Conservation (phyloP, 2,329 filamentous ascomycete species). For the Lachnellula hyalina region DNA sequence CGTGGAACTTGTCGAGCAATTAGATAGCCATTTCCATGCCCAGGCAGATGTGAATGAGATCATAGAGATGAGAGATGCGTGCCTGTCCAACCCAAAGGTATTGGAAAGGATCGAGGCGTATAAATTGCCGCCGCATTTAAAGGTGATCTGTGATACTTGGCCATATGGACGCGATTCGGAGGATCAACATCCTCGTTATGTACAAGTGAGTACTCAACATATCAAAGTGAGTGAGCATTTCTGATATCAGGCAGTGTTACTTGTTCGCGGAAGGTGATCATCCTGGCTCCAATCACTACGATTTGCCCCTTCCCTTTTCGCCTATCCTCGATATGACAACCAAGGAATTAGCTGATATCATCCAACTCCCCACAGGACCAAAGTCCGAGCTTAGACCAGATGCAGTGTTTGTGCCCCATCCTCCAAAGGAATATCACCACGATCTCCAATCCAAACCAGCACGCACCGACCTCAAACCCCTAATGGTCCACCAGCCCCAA, state of each 20-base stretch:
- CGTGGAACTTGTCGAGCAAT: constrained; percentile 15
- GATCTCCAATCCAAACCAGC: constrained; percentile 23
- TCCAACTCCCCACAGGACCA: constrained; percentile 20
- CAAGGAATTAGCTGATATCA: constrained; percentile 18
- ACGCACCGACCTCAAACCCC: constrained; percentile 48
- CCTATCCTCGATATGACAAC: constrained; percentile 22
- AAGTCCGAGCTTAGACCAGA: constrained; percentile 13
- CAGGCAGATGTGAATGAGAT: constrained; percentile 24
- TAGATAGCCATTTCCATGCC: constrained; percentile 18
- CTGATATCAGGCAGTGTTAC: constrained; percentile 18
- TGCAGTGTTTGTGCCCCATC: constrained; percentile 13
- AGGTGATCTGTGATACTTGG: constrained; percentile 25
- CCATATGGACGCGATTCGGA: constrained; percentile 24
- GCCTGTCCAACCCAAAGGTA: constrained; percentile 19
- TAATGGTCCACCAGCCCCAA: constrained; percentile 59
- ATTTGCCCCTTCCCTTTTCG: constrained; percentile 22
- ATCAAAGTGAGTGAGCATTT: neutral
- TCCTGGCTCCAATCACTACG: constrained; percentile 26
- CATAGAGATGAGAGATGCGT: constrained; percentile 20
- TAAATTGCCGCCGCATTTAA: constrained; percentile 16
- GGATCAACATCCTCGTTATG: constrained; percentile 19
- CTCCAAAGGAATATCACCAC: constrained; percentile 22
- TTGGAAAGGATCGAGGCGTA: constrained; percentile 16
- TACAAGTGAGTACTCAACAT: constrained; percentile 15
- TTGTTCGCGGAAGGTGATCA: constrained; percentile 19